Conservation (phyloP, 2,329 filamentous ascomycete species). For the Exophiala dermatitidis region DNA sequence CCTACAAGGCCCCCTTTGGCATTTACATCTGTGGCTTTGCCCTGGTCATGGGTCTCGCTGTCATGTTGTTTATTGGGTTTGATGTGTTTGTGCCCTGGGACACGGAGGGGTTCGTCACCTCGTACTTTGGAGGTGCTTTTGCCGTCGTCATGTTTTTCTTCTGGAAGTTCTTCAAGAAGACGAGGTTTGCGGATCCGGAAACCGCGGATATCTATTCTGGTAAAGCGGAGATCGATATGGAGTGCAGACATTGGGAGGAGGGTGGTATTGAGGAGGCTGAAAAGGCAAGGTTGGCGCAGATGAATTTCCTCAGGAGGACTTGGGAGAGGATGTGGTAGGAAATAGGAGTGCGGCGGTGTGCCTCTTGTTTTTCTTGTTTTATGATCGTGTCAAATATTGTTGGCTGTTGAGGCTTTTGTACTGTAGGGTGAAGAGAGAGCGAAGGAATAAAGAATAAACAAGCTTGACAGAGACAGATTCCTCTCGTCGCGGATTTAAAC, state of each 20-base stretch:
- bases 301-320: conserved; percentile 28
- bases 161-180: conserved; percentile 32
- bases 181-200: conserved; percentile 28
- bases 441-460: no score
- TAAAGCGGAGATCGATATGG: conserved; percentile 33
- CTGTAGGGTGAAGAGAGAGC: no score
- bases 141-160: conserved; percentile 38
- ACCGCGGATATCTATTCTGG: conserved; percentile 29
- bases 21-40: conserved; percentile 64
- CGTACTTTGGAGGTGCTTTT: conserved; percentile 42
- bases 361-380: background rate
- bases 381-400: no score
- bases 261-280: conserved; percentile 29
- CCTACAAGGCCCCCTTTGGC: conserved; percentile 60
- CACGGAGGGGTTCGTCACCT: conserved; percentile 45
- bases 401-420: no score
- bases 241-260: conserved; percentile 33
- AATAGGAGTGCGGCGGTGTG: no score
- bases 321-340: conserved; percentile 30
- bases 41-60: conserved; percentile 44
- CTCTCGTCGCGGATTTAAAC: no score
- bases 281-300: conserved; percentile 29
- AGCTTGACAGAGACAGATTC: no score
- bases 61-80: conserved; percentile 63
- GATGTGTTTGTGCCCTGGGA: conserved; percentile 36